phyloP scores from a whole-genome alignment of 1,284 basidiomycete genomes.

The Puccinia hordei region DNA sequence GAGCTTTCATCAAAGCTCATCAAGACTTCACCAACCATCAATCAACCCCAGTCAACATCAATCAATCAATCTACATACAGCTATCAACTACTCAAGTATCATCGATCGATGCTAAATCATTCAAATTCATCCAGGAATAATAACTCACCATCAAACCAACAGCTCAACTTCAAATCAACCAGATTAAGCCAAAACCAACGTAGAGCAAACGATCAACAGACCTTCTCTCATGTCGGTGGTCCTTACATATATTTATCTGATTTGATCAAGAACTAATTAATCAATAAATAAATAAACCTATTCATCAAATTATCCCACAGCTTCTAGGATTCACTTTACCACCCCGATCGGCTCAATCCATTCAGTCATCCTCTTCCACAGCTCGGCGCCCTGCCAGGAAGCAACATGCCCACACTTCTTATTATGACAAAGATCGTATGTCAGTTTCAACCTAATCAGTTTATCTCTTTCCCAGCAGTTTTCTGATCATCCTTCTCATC shows the following conservation, averaged over 20 bases:
- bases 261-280: no score
- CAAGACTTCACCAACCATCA: no score
- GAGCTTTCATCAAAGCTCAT: no score
- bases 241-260: background rate
- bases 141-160: background rate
- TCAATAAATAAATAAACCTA: background rate
- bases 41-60: no score
- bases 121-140: background rate
- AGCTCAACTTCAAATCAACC: constrained; percentile 13
- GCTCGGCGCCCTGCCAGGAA: constrained; percentile 24
- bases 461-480: background rate
- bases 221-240: constrained; percentile 14
- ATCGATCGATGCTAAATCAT: constrained; percentile 16
- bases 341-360: constrained; percentile 26
- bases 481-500: constrained; percentile 17
- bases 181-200: constrained; percentile 27
- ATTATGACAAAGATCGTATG: constrained; percentile 46
- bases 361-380: constrained; percentile 22
- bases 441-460: background rate
- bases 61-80: no score
- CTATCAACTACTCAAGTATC: no score
- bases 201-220: constrained; percentile 19
- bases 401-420: constrained; percentile 24
- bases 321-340: constrained; percentile 45
- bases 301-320: background rate